Conservation (phyloP, 768 basidiomycete species). For the Termitomyces sp. region DNA sequence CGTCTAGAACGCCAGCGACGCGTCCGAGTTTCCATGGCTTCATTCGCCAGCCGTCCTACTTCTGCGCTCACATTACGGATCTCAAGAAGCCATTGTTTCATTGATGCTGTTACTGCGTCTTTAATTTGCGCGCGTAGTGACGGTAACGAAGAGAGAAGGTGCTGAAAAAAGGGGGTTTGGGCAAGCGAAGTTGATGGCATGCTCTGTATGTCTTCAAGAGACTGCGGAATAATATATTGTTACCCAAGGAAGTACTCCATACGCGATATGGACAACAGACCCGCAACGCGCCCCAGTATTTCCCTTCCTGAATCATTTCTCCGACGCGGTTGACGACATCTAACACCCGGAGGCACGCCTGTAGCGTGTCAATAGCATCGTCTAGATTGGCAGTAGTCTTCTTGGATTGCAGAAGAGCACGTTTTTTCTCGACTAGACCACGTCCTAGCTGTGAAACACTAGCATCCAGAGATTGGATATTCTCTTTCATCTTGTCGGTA, state of each 20-base stretch:
- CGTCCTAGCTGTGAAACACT: constrained; percentile 86
- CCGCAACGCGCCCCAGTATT: constrained; percentile 95
- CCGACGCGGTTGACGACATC: constrained; percentile 91
- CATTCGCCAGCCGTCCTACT: constrained; percentile 83
- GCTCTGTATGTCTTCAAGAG: constrained; percentile 90
- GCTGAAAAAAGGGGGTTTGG: constrained; percentile 89
- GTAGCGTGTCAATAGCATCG: constrained; percentile 93
- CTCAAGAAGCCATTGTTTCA: constrained; percentile 96
- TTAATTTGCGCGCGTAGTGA: constrained; percentile 87
- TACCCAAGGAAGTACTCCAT: constrained; percentile 25
- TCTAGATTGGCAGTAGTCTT: constrained; percentile 93
- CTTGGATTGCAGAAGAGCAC: constrained; percentile 79
- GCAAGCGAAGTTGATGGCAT: constrained; percentile 86
- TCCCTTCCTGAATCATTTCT: constrained; percentile 88
- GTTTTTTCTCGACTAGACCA: constrained; percentile 91
- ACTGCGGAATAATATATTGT: constrained; percentile 44
- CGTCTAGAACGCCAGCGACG: constrained; percentile 79
- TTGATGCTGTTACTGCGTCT: constrained; percentile 88
- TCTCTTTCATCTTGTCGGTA: constrained; percentile 89
- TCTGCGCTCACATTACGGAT: constrained; percentile 83
- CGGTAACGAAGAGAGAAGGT: constrained; percentile 87
- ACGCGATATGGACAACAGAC: constrained; percentile 49
- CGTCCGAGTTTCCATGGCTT: constrained; percentile 81
- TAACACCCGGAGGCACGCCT: constrained; percentile 86
- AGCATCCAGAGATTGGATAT: constrained; percentile 82